Evolutionary conservation across 2,329 filamentous ascomycete species (phyloP).

Genomic region (Stemphylium vesicarium): DNA sequence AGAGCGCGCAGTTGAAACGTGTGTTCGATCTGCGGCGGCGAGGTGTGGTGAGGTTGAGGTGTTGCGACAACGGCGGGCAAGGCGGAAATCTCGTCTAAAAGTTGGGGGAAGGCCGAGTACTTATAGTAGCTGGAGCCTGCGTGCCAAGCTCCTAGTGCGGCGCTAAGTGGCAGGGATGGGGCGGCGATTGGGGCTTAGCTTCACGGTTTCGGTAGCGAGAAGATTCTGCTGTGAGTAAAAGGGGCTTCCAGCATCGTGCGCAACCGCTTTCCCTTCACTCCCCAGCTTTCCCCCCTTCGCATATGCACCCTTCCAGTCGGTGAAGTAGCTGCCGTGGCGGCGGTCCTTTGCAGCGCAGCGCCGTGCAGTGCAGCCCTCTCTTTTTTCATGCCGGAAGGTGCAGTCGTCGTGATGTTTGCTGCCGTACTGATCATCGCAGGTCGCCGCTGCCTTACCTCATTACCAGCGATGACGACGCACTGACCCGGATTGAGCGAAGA

Average conservation of each 20-base stretch:
- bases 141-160: conserved; percentile 15
- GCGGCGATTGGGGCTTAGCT: conserved; percentile 19
- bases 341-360: neutral
- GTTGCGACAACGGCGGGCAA: conserved; percentile 37
- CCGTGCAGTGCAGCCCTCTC: neutral
- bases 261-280: conserved; percentile 20
- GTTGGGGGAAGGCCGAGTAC: conserved; percentile 28
- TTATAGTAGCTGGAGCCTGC: conserved; percentile 30
- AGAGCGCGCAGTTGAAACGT: conserved; percentile 39
- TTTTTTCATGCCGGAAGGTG: neutral
- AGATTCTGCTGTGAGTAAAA: conserved; percentile 34
- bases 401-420: conserved; percentile 2
- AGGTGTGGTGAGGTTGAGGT: conserved; percentile 31
- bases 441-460: conserved; percentile 11
- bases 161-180: conserved; percentile 14
- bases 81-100: conserved; percentile 38
- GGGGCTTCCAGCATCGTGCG: conserved; percentile 33
- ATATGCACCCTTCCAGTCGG: neutral
- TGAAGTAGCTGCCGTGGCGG: neutral
- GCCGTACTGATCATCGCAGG: conserved; percentile 13
- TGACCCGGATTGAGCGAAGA: conserved; percentile 26
- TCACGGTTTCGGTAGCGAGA: conserved; percentile 34
- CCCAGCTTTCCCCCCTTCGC: conserved; percentile 9
- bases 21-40: conserved; percentile 37
- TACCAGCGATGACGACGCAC: conserved; percentile 34